Conservation (phyloP, 352 stramenopile species). For the Hyphochytrium catenoides region DNA sequence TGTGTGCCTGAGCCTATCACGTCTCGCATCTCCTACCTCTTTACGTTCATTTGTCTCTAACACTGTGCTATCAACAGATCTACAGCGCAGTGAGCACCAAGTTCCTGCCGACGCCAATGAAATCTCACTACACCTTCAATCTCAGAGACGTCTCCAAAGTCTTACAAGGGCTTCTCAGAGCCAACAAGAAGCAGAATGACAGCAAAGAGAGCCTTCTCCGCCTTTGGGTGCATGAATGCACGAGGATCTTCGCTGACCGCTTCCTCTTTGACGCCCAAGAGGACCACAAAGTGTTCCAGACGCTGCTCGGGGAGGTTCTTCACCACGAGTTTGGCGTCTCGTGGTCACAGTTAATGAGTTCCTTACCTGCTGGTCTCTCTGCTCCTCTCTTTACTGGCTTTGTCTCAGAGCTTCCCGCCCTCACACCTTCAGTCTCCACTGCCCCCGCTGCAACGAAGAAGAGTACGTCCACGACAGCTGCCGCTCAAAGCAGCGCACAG, state of each 20-base stretch:
- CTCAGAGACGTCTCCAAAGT: slow-evolving; percentile 65
- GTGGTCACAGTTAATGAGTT: slow-evolving; percentile 6
- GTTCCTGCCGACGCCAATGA: slow-evolving; percentile 61
- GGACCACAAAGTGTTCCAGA: slow-evolving; percentile 52
- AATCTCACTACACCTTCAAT: slow-evolving; percentile 71
- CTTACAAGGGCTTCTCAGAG: slow-evolving; percentile 45
- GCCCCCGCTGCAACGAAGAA: slow-evolving; percentile 19
- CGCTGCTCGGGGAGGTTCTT: slow-evolving; percentile 27
- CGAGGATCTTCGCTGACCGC: slow-evolving; percentile 68
- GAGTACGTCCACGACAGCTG: slow-evolving; percentile 14
- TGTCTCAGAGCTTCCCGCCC: slow-evolving; percentile 5
- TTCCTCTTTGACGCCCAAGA: slow-evolving; percentile 26
- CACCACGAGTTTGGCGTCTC: slow-evolving; percentile 3
- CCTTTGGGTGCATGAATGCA: slow-evolving; percentile 68
- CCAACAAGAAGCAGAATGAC: slow-evolving; percentile 37
- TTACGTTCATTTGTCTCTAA: too few relatives aligned
- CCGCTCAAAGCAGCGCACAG: slow-evolving; percentile 11
- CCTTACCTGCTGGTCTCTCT: slow-evolving; percentile 8
- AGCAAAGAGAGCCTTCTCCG: slow-evolving; percentile 39
- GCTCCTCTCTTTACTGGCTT: slow-evolving; percentile 5
- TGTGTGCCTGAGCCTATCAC: too few relatives aligned
- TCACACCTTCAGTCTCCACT: slow-evolving; percentile 11
- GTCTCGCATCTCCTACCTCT: too few relatives aligned
- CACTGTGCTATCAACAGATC: too few relatives aligned
- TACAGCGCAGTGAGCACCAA: slow-evolving; percentile 55